Conservation (phyloP, 176 grass and related monocot species). For the Hsuehochloa calcarea region DNA sequence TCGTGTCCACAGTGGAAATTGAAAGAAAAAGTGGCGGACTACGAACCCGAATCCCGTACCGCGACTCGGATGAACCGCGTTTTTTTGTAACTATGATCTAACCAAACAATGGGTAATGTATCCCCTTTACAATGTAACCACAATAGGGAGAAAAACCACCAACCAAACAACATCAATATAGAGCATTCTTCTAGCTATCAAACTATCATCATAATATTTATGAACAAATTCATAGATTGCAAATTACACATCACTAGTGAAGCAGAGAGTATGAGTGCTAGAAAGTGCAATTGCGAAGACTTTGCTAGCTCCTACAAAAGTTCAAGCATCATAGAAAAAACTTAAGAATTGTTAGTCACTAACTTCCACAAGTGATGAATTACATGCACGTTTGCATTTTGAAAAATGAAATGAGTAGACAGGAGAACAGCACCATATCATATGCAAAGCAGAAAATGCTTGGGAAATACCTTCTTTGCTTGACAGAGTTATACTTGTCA, state of each 20-base stretch:
- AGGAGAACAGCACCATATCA: not conserved
- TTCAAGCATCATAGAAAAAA: constrained; percentile 22
- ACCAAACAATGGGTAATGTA: not conserved
- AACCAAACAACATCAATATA: not conserved
- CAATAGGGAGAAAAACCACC: not conserved
- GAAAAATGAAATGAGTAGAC: constrained; percentile 3
- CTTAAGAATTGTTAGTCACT: not conserved
- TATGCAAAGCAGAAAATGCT: constrained; percentile 18
- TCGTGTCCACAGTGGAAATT: no score
- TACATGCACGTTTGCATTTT: not conserved
- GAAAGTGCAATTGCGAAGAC: not conserved
- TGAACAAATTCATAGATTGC: not conserved
- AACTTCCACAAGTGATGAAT: constrained; percentile 12
- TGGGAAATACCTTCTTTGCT: constrained; percentile 66
- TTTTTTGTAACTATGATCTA: not conserved
- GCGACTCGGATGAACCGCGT: no score
- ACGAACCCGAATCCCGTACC: no score
- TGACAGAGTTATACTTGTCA: constrained; percentile 78
- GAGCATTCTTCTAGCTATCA: not conserved
- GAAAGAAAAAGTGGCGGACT: no score
- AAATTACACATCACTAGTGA: constrained; percentile 1
- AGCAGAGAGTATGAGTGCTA: not conserved
- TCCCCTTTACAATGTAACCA: not conserved
- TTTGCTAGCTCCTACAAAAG: constrained; percentile 7
- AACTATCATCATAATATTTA: not conserved